Base-by-base conservation (phyloP, 2,329 filamentous ascomycete species). In the Rhexocercosporidium sp. region DNA sequence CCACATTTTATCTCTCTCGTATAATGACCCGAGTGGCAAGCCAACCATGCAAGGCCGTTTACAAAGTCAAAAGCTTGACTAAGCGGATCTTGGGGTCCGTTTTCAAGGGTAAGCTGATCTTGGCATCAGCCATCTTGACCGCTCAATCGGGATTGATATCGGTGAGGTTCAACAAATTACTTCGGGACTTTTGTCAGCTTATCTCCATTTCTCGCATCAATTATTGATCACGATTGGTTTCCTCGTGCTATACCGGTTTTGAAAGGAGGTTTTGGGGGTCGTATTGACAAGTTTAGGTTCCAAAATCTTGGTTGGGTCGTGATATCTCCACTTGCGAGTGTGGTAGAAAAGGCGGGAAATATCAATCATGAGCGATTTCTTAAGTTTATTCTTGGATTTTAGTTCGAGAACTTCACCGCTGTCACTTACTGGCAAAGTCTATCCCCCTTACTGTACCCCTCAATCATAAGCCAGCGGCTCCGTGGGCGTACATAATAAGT, bases 41-140 rank as follows among this genome's bases (percentile, higher is more conserved):
- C 53, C 54, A 57, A 57, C 34, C 20, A 57, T 57, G 3, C n/a
- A 11, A 20, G 12, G n/a, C 20, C 11, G n/a, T 39, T 57, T 25
- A 27, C 29, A 14, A 31, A 53, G 25, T 27, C 49, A 31, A 16
- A 31, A 29, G 7, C 54, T 57, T 57, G 54, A 57, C 54, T 57
- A 57, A 57, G 31, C 54, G 31, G 54, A 27, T 39, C 31, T 39
- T 57, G 34, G 54, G 54, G 54, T 41, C 54, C 54, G 34, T 39
- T 57, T 39, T 39, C 54, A 25, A 7, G 54, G 34, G 12, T 57
- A 25, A 39, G 20, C 31, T 39, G 31, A 39, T 57, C 54, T 57
- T 57, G 54, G 54, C 54, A 37, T 57, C 54, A 57, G 54, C 54
- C n/a, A 12, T 6, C 31, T 57, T 57, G 54, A 57, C 54, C 54